A percentile compares a stretch with the other conserved stretches of the same genome.
Conservation (phyloP, 257 asterid genomes). For the Solanum medicagineum region DNA sequence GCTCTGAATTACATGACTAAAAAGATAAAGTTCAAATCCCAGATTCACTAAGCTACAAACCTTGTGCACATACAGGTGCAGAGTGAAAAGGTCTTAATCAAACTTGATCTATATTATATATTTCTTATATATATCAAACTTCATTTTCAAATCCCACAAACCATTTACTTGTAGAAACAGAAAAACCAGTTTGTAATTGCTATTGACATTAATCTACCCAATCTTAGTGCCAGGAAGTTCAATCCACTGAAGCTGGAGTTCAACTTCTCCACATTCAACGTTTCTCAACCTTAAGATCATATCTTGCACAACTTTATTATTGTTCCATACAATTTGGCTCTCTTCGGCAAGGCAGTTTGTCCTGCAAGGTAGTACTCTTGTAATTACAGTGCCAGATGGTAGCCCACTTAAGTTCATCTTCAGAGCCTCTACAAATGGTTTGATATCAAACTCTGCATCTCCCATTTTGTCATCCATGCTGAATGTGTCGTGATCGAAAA, state of each 20-base stretch:
- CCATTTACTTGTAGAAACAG: neutral
- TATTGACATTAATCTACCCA: neutral
- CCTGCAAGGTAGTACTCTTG: slow-evolving; percentile 19
- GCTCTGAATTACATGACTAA: neutral
- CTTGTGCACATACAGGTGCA: neutral
- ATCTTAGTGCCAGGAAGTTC: slow-evolving; percentile 30
- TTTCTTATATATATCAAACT: neutral
- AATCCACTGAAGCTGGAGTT: slow-evolving; percentile 38
- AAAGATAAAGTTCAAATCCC: neutral
- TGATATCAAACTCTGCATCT: slow-evolving; percentile 36
- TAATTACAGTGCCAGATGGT: slow-evolving; percentile 27
- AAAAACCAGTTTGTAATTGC: neutral
- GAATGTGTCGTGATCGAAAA: slow-evolving; percentile 40
- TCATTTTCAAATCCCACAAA: neutral
- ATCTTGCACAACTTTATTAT: slow-evolving; percentile 23
- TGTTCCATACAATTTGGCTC: slow-evolving; percentile 20
- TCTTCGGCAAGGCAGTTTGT: slow-evolving; percentile 32
- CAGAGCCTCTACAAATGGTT: slow-evolving; percentile 20
- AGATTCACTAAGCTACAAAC: neutral
- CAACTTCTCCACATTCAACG: slow-evolving; percentile 39
- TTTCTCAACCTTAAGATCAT: slow-evolving; percentile 32
- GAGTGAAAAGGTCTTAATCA: neutral
- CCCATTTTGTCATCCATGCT: slow-evolving; percentile 46
- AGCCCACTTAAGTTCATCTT: slow-evolving; percentile 19
- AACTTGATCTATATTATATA: neutral